These are phyloP conservation scores for Myxozyma lipomycoides DNA, from an alignment of 805 yeast genomes.

Conservation along the genomic window DNA sequence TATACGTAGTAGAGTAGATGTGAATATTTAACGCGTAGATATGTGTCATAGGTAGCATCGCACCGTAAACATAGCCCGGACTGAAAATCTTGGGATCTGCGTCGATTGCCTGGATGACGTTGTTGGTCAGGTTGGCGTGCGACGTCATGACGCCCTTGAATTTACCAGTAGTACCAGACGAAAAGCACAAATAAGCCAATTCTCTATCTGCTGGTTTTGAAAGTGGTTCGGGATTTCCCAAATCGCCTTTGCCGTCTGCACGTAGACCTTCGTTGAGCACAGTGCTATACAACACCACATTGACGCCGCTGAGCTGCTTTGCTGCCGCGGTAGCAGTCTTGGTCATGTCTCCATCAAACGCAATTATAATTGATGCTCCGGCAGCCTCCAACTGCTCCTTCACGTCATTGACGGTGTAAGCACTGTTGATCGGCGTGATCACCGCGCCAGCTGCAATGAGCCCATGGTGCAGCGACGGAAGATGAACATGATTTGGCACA, in stretches of 20 bases:
- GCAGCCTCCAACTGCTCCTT: conserved; percentile 10
- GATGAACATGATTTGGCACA: conserved; percentile 33
- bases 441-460: conserved; percentile 16
- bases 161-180: conserved; percentile 49
- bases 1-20: conserved; percentile 30
- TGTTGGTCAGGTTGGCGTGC: conserved; percentile 50
- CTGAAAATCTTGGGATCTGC: conserved; percentile 1
- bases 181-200: conserved; percentile 33
- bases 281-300: not conserved
- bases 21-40: conserved; percentile 36
- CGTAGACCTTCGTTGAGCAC: conserved; percentile 4
- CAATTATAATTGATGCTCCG: conserved; percentile 6
- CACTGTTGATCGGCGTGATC: conserved; percentile 11
- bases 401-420: conserved; percentile 5
- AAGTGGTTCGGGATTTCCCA: conserved; percentile 13
- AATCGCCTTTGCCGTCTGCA: conserved; percentile 1
- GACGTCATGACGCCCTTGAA: conserved; percentile 73
- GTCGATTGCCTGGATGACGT: conserved; percentile 30
- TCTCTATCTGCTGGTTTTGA: conserved; percentile 6
- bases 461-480: conserved; percentile 34
- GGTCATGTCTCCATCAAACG: conserved; percentile 7
- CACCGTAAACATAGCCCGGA: conserved; percentile 35
- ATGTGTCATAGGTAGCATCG: conserved; percentile 37
- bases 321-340: conserved; percentile 5
- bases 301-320: not conserved